A percentile compares a stretch with the other conserved stretches of the same genome.
These are phyloP conservation scores for Cucumis cinereus DNA, from an alignment of 306 rosid genomes.

Conservation along the genomic window DNA sequence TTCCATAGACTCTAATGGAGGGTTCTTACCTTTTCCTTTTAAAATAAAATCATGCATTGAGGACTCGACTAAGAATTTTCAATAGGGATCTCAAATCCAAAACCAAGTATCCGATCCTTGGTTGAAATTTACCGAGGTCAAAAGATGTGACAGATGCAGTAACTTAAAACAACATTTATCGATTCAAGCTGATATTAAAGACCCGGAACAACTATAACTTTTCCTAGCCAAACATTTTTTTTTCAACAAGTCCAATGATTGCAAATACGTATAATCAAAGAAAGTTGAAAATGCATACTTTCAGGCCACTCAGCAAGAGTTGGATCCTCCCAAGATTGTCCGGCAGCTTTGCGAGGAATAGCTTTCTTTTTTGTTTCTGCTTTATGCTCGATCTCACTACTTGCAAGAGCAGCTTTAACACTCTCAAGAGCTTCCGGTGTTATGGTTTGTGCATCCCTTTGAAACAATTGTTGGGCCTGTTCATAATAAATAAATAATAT, in stretches of 20 bases:
- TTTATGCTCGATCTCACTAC: constrained; percentile 75
- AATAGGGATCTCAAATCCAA: not conserved
- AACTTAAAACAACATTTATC: not conserved
- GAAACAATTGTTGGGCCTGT: constrained; percentile 89
- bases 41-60: not conserved
- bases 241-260: not conserved
- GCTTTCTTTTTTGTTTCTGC: constrained; percentile 81
- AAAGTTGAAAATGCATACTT: constrained; percentile 28
- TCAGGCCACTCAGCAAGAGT: constrained; percentile 95
- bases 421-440: constrained; percentile 92
- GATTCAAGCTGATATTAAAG: not conserved
- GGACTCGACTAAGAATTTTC: not conserved
- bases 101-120: not conserved
- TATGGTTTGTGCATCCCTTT: constrained; percentile 83
- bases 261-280: not conserved
- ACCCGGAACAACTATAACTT: not conserved
- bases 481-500: not conserved
- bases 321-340: constrained; percentile 93
- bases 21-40: not conserved
- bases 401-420: constrained; percentile 89
- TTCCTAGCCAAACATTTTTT: not conserved
- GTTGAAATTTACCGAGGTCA: not conserved
- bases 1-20: not conserved
- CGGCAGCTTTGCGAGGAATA: constrained; percentile 92
- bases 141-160: not conserved